These are phyloP conservation scores for Chrysopogon serrulatus DNA, from an alignment of 176 grass and related monocot genomes.

Conservation along the genomic window DNA sequence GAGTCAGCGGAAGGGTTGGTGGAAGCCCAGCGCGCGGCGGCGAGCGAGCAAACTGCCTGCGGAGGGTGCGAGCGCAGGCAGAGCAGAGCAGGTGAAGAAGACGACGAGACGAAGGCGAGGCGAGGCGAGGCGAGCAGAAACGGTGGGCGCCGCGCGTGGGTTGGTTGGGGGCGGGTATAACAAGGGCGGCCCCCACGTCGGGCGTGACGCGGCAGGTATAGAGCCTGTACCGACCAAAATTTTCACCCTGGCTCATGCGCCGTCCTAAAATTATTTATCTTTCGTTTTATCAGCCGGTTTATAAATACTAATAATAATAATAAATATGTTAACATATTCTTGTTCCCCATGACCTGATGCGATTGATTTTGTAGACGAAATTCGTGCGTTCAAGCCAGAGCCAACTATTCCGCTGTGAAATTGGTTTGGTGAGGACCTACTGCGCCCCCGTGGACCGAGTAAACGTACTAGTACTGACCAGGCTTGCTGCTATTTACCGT, in stretches of 20 bases:
- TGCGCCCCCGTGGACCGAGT: neutral
- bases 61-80: neutral
- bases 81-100: neutral
- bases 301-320: too few relatives aligned
- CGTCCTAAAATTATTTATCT: too few relatives aligned
- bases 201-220: neutral
- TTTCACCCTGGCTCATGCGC: neutral
- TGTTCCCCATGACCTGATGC: too few relatives aligned
- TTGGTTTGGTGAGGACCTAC: neutral
- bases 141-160: slow-evolving; percentile 4
- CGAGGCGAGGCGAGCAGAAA: neutral
- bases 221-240: neutral
- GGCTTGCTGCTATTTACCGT: too few relatives aligned
- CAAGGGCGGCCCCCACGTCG: neutral
- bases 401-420: neutral
- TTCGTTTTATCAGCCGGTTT: too few relatives aligned
- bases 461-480: neutral
- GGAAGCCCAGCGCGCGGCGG: neutral
- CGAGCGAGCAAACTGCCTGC: neutral
- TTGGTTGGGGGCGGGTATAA: neutral
- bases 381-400: neutral
- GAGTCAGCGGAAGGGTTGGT: neutral
- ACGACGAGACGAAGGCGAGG: neutral
- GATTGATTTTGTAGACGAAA: neutral
- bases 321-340: too few relatives aligned